Conservation (phyloP, 305 asterid genomes). For the Euphrasia arctica region DNA sequence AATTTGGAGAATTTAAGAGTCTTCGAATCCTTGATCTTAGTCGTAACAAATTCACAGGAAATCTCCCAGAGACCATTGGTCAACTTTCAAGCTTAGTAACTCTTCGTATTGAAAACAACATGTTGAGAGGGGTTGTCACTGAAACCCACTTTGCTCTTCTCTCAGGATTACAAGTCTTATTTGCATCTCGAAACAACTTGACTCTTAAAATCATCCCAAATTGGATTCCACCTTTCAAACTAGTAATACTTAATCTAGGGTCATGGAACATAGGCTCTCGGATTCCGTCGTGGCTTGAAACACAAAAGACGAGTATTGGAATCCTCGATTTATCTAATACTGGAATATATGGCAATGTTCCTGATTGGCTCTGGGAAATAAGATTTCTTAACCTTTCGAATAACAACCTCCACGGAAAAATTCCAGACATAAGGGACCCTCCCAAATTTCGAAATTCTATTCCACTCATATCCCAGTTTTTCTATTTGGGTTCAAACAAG, state of each 20-base stretch:
- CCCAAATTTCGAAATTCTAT: no score
- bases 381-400: conserved; percentile 8
- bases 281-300: conserved; percentile 25
- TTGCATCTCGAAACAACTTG: conserved; percentile 27
- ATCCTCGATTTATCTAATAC: conserved; percentile 26
- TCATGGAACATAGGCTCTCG: conserved; percentile 19
- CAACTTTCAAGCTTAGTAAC: conserved; percentile 6
- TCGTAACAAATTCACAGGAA: conserved; percentile 24
- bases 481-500: conserved; percentile 30
- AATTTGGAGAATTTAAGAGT: conserved; percentile 22
- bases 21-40: not conserved
- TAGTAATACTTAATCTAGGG: not conserved
- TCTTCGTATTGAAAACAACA: conserved; percentile 8
- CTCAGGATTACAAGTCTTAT: not conserved
- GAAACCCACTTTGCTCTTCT: conserved; percentile 28
- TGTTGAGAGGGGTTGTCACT: conserved; percentile 30
- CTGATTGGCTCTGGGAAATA: conserved; percentile 34
- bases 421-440: no score
- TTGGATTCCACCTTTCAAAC: conserved; percentile 30
- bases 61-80: conserved; percentile 27
- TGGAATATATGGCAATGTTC: conserved; percentile 27
- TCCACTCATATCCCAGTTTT: no score
- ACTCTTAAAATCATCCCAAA: conserved; percentile 17
- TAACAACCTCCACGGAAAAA: conserved; percentile 15
- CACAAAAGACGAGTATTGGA: conserved; percentile 10